Percentiles rank a stretch among this genome's conserved stretches.
Conservation (phyloP, 2,329 filamentous ascomycete genomes). For the Claviceps monticola region DNA sequence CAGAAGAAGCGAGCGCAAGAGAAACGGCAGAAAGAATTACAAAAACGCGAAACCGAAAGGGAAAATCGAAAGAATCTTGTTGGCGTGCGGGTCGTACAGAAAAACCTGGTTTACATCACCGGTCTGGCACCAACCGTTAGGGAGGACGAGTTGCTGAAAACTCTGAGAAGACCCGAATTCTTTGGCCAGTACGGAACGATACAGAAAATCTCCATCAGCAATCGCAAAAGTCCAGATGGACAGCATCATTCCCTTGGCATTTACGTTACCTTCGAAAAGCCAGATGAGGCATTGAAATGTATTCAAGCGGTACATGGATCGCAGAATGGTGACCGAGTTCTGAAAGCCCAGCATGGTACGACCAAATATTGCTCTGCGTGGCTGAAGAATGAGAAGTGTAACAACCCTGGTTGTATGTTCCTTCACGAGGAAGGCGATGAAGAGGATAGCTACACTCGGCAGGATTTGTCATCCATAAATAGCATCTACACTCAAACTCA, state of each 20-base stretch:
- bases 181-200: conserved; percentile 98
- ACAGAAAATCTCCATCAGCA: conserved; percentile 97
- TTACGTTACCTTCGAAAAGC: conserved; percentile 93
- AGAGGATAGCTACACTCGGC: conserved; percentile 87
- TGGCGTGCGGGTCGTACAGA: conserved; percentile 90
- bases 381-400: conserved; percentile 84
- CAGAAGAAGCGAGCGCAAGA: conserved; percentile 81
- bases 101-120: conserved; percentile 96
- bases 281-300: conserved; percentile 78
- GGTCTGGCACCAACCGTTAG: conserved; percentile 82
- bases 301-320: conserved; percentile 89
- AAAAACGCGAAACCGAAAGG: conserved; percentile 91
- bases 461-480: conserved; percentile 90
- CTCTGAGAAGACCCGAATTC: conserved; percentile 78
- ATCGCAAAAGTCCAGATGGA: conserved; percentile 63
- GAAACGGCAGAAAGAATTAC: conserved; percentile 81
- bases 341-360: conserved; percentile 71
- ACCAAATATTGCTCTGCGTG: conserved; percentile 99
- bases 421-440: conserved; percentile 96
- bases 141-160: conserved; percentile 85
- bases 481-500: conserved; percentile 75
- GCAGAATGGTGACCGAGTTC: conserved; percentile 71
- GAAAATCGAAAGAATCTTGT: conserved; percentile 92
- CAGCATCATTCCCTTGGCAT: conserved; percentile 85
- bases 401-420: conserved; percentile 96